Conservation (phyloP, 2,329 filamentous ascomycete species). For the Fusarium euwallaceae region DNA sequence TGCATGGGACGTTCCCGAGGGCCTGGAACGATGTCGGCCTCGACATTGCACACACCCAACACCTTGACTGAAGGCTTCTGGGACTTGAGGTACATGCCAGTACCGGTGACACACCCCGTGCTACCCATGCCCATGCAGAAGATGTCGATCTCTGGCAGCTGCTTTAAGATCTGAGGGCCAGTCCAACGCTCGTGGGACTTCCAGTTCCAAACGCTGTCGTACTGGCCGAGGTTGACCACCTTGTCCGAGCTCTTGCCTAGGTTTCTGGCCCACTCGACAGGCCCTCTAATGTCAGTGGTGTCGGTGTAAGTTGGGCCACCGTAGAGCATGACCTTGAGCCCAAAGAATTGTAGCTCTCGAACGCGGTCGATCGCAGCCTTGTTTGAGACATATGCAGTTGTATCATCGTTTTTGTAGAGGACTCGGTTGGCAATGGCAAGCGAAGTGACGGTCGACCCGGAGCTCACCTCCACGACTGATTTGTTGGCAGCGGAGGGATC, state of each 20-base stretch:
- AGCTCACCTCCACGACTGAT: constrained; percentile 2
- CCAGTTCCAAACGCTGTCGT: constrained; percentile 1
- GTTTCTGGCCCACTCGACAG: background rate
- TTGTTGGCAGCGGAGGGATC: background rate
- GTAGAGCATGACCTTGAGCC: constrained; percentile 3
- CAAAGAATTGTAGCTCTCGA: background rate
- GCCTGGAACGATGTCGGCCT: constrained; percentile 1
- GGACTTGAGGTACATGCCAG: constrained; percentile 7
- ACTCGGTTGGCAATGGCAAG: constrained; percentile 5
- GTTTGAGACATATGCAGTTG: constrained; percentile 4
- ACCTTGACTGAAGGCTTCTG: background rate
- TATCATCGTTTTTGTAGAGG: background rate
- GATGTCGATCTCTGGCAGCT: constrained; percentile 3
- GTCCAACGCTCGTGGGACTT: constrained; percentile 2
- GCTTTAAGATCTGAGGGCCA: background rate
- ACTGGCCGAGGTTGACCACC: constrained; percentile 1
- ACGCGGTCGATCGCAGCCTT: constrained; percentile 1
- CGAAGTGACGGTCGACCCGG: background rate
- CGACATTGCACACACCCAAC: background rate
- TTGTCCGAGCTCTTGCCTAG: background rate
- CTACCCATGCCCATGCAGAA: constrained; percentile 11
- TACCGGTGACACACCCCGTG: constrained; percentile 4
- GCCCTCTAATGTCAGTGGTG: constrained; percentile 1
- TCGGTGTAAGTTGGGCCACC: constrained; percentile 4
- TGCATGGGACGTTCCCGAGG: constrained; percentile 6